phyloP scores from a whole-genome alignment of 352 stramenopile species.

The Salisapilia sapeloensis region DNA sequence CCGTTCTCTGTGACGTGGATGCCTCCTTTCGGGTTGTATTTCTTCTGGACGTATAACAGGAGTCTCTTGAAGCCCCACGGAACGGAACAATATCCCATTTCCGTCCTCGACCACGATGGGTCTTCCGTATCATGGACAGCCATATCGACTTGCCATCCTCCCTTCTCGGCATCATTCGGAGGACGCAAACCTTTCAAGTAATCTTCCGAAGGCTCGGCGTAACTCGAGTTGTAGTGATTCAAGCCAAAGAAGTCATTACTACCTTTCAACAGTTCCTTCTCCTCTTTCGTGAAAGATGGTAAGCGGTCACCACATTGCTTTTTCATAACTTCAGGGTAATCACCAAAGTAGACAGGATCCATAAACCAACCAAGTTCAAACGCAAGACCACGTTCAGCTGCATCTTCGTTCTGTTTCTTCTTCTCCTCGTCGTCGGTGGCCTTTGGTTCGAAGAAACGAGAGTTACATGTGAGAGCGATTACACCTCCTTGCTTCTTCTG shows the following conservation, averaged over 20 bases:
- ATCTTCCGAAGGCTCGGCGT: constrained; percentile 1
- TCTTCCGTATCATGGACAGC: constrained; percentile 19
- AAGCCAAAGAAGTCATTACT: constrained; percentile 76
- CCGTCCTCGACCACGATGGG: constrained; percentile 53
- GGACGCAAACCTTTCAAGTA: constrained; percentile 1
- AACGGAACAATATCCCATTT: constrained; percentile 69
- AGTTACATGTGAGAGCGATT: constrained; percentile 70
- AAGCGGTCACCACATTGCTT: constrained; percentile 34
- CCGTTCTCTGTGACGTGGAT: constrained; percentile 91
- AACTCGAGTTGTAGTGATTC: constrained; percentile 63
- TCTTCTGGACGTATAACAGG: constrained; percentile 77
- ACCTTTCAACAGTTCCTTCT: constrained; percentile 25
- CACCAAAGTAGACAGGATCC: constrained; percentile 57
- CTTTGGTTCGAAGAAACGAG: constrained; percentile 54
- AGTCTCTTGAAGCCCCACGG: constrained; percentile 75
- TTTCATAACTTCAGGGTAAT: constrained; percentile 73
- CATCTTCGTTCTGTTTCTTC: constrained; percentile 13
- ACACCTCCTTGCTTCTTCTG: constrained; percentile 17
- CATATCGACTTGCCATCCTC: constrained; percentile 19
- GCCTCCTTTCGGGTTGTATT: constrained; percentile 52
- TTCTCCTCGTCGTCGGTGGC: constrained; percentile 5
- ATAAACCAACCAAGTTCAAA: constrained; percentile 68
- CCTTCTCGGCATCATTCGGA: constrained; percentile 7
- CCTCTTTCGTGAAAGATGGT: constrained; percentile 43
- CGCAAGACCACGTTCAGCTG: constrained; percentile 33